phyloP scores from a whole-genome alignment of 2,329 filamentous ascomycete species.

The Alternaria gaisen region DNA sequence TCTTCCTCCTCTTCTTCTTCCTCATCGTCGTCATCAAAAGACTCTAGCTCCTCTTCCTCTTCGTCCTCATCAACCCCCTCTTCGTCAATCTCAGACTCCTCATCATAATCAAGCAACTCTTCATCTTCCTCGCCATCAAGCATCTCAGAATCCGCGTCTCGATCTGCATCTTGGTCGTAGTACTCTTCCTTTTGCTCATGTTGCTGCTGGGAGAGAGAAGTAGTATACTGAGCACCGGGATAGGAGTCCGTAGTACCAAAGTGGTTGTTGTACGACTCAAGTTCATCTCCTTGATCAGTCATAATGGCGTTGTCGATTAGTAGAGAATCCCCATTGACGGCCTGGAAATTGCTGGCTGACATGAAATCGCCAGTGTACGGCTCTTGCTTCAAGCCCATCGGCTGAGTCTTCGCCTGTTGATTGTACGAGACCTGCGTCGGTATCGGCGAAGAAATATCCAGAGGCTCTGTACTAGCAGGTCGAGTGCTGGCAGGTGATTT shows the following conservation, averaged over 20 bases:
- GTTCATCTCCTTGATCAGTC: slow-evolving; percentile 23
- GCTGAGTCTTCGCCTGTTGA: slow-evolving; percentile 17
- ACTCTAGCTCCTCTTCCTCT: slow-evolving; percentile 9
- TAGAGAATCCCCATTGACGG: slow-evolving; percentile 14
- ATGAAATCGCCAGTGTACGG: slow-evolving; percentile 23
- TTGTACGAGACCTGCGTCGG: slow-evolving; percentile 31
- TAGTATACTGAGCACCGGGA: slow-evolving; percentile 1
- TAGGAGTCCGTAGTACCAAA: slow-evolving; percentile 8
- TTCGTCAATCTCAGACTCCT: slow-evolving; percentile 5
- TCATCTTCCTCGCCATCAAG: slow-evolving; percentile 21
- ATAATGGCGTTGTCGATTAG: slow-evolving; percentile 18
- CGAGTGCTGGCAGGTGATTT: slow-evolving; percentile 26
- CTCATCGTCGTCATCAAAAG: slow-evolving; percentile 24
- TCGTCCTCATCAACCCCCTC: slow-evolving; percentile 5
- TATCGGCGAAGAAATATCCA: slow-evolving; percentile 36
- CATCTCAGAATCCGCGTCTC: slow-evolving; percentile 27
- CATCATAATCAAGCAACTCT: slow-evolving; percentile 11
- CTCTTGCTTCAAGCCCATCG: slow-evolving; percentile 16
- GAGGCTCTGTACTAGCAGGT: slow-evolving; percentile 28
- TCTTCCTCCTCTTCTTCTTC: slow-evolving; percentile 14
- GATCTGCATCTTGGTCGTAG: slow-evolving; percentile 1
- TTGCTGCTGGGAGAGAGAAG: background rate
- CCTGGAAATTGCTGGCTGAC: slow-evolving; percentile 16
- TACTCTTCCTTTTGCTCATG: background rate
- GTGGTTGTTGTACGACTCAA: slow-evolving; percentile 13